These are phyloP conservation scores for Kwoniella heveanensis DNA, from an alignment of 768 basidiomycete species.

Conservation along the genomic window DNA sequence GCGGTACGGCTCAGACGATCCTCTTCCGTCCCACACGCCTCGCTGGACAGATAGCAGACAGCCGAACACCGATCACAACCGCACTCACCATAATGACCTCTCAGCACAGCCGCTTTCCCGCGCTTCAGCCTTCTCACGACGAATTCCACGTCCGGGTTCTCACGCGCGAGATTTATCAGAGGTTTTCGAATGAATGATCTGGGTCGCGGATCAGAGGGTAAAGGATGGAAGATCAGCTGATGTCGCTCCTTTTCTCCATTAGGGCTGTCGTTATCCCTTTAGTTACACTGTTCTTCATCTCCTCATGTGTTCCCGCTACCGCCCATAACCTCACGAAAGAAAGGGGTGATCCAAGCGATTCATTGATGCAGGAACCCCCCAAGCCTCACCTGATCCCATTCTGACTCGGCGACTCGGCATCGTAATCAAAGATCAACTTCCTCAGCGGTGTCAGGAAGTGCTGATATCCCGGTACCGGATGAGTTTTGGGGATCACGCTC, in stretches of 20 bases:
- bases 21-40: too few relatives aligned
- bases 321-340: background rate
- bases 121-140: conserved; percentile 47
- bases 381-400: conserved; percentile 46
- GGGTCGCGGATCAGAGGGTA: too few relatives aligned
- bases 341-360: too few relatives aligned
- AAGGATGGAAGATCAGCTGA: too few relatives aligned
- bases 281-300: background rate
- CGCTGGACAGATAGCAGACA: too few relatives aligned
- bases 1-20: too few relatives aligned
- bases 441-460: conserved; percentile 52
- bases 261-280: too few relatives aligned
- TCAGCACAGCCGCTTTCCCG: conserved; percentile 47
- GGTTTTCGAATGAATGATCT: conserved; percentile 50
- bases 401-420: conserved; percentile 44
- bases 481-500: conserved; percentile 34
- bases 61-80: background rate
- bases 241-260: too few relatives aligned
- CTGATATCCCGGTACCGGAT: conserved; percentile 48
- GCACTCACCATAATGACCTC: conserved; percentile 54
- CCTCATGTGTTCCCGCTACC: background rate
- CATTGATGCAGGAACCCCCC: too few relatives aligned
- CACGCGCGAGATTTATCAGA: conserved; percentile 41
- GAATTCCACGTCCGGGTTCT: conserved; percentile 55
- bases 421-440: conserved; percentile 52